A percentile compares a stretch with the other conserved stretches of the same genome.
phyloP scores from a whole-genome alignment of 2,329 filamentous ascomycete species.

The Talaromyces sp. region DNA sequence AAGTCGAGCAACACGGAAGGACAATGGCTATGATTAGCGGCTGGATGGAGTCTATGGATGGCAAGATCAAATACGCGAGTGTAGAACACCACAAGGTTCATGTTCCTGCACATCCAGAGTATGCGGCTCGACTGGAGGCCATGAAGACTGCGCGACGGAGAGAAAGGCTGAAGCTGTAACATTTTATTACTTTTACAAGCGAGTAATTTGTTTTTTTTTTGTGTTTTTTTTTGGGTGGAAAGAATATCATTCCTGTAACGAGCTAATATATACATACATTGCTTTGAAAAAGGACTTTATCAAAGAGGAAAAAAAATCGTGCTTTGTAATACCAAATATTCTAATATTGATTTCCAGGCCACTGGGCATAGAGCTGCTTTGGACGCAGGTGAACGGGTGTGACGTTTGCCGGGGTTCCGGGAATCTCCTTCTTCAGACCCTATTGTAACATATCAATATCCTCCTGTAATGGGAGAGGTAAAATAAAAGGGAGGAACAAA shows the following conservation, averaged over 20 bases:
- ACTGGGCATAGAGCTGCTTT: constrained; percentile 40
- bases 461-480: background rate
- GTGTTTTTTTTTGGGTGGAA: background rate
- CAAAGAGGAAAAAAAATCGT: background rate
- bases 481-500: constrained; percentile 46
- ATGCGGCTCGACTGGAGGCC: constrained; percentile 18
- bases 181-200: background rate
- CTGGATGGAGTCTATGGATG: constrained; percentile 45
- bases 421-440: constrained; percentile 77
- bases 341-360: constrained; percentile 32
- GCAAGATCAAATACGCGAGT: constrained; percentile 43
- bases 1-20: constrained; percentile 42
- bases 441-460: constrained; percentile 28
- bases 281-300: constrained; percentile 1
- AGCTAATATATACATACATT: constrained; percentile 12
- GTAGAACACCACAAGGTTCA: constrained; percentile 50
- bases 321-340: constrained; percentile 2
- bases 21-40: constrained; percentile 49
- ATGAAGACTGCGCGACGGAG: constrained; percentile 3
- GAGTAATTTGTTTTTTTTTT: background rate
- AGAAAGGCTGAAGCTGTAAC: constrained; percentile 4
- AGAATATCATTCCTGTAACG: constrained; percentile 1
- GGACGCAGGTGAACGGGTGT: constrained; percentile 69
- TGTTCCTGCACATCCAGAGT: constrained; percentile 34
- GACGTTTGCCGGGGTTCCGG: constrained; percentile 63